Conservation (phyloP, 2,329 filamentous ascomycete genomes). For the Tolypocladium capitatum region DNA sequence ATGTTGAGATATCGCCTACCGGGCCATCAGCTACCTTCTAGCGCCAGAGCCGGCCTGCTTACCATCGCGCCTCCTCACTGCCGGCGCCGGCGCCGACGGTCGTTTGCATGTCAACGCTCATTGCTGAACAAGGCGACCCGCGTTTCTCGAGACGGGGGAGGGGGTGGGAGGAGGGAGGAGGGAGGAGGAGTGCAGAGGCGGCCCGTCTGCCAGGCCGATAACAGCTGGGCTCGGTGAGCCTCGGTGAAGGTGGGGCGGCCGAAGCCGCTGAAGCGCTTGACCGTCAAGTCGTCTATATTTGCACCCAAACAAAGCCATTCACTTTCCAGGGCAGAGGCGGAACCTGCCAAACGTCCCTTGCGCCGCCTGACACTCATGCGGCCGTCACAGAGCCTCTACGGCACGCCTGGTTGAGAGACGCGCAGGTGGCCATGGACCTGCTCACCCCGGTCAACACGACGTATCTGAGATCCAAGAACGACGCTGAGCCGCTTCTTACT, state of each 20-base stretch:
- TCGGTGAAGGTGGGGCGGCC: slow-evolving; percentile 23
- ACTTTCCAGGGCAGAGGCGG: background rate
- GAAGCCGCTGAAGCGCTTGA: too few species aligned
- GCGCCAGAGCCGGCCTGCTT: slow-evolving; percentile 1
- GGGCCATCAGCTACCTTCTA: background rate
- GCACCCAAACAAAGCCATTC: background rate
- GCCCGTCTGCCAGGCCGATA: background rate
- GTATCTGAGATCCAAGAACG: slow-evolving; percentile 26
- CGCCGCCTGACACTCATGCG: background rate
- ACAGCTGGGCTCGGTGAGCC: slow-evolving; percentile 13
- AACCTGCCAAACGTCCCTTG: background rate
- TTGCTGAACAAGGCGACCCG: slow-evolving; percentile 3
- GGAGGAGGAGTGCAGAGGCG: background rate
- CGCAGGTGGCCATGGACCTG: slow-evolving; percentile 34
- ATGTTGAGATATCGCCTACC: slow-evolving; percentile 71
- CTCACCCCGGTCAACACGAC: slow-evolving; percentile 40
- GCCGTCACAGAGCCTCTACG: background rate
- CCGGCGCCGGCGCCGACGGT: slow-evolving; percentile 2
- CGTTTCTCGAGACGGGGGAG: background rate
- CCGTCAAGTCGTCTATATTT: background rate
- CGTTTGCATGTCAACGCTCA: slow-evolving; percentile 12
- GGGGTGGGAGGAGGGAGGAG: background rate
- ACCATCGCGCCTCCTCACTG: slow-evolving; percentile 23
- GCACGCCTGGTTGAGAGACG: background rate
- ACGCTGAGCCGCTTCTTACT: slow-evolving; percentile 23